phyloP scores from a whole-genome alignment of 169 alveolate genomes.

The Plasmodium sp. region DNA sequence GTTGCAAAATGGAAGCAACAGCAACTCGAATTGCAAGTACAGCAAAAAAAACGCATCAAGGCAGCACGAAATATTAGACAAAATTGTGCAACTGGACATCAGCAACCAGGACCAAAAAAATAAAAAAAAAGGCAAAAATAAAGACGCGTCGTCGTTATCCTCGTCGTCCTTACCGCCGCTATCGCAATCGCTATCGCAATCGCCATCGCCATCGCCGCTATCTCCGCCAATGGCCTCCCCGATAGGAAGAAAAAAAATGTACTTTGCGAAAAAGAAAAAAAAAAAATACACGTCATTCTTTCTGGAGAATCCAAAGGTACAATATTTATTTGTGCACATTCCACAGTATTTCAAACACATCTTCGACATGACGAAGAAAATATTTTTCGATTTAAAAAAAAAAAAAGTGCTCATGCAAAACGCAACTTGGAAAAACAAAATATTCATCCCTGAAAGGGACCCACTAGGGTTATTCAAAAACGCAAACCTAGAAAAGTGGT shows the following conservation, averaged over 20 bases:
- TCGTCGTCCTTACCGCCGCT: neutral
- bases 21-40: neutral
- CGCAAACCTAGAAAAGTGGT: constrained; percentile 76
- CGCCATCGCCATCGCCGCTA: neutral
- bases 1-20: neutral
- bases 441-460: constrained; percentile 77
- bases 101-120: constrained; percentile 22
- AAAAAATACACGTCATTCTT: constrained; percentile 22
- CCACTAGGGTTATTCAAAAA: constrained; percentile 78
- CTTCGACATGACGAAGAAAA: constrained; percentile 36
- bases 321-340: constrained; percentile 31
- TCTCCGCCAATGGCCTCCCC: neutral
- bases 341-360: constrained; percentile 14
- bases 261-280: constrained; percentile 20
- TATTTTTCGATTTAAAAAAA: constrained; percentile 73
- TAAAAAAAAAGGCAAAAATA: constrained; percentile 20
- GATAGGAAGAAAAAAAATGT: neutral
- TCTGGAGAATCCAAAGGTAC: constrained; percentile 15
- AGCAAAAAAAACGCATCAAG: neutral
- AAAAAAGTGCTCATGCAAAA: constrained; percentile 76
- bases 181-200: neutral
- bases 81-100: constrained; percentile 56
- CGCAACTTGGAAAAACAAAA: constrained; percentile 78
- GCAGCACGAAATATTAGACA: constrained; percentile 52
- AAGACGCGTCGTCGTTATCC: neutral